Base-by-base conservation (phyloP, 192 early-diverging fungal genomes). In the Linnemannia schmuckeri region DNA sequence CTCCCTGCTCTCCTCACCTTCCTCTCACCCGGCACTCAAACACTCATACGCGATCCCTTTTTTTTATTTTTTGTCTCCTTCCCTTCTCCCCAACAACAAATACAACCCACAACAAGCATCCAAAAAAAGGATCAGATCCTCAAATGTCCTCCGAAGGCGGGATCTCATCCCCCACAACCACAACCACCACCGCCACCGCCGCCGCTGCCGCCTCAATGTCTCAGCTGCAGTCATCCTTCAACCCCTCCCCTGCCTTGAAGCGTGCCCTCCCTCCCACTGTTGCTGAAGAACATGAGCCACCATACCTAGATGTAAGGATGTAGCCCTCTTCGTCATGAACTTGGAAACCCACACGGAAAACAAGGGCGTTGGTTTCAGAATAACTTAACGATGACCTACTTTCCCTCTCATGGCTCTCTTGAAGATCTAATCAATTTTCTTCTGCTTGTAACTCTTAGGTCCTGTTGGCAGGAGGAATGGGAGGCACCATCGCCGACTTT, bases 401-500 rank as follows among this genome's bases (percentile, higher is more conserved):
- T 37, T 52, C 22, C n/a, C 12, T 3, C 17, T 20, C 47, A 49
- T 49, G 15, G 17, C 17, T 17, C 47, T 18, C 17, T 49, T 49
- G 17, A 24, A 24, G 37, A 38, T 12, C 73, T 76, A n/a, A 52
- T 71, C 38, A 17, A 12, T n/a, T 37, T 24, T 75, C 49, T 27
- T 20, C 18, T 74, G 1, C 6, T 37, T 27, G 46, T 44, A 15
- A 24, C 4, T 4, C 27, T 15, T 79, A 92, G 90, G 86, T 89
- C 54, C 73, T 89, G 75, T 70, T 92, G 61, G 91, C 89, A 44
- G 91, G 91, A 33, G 90, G 91, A 44, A 80, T 92, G 63, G 91
- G 91, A 70, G 91, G 91, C 8, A 88, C 90, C 5, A 80, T 88
- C 22, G 91, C 91, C 1, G 91, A 92, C 82, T 90, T 91, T 75